Conservation (phyloP, 306 rosid genomes). For the Glycine soja region DNA sequence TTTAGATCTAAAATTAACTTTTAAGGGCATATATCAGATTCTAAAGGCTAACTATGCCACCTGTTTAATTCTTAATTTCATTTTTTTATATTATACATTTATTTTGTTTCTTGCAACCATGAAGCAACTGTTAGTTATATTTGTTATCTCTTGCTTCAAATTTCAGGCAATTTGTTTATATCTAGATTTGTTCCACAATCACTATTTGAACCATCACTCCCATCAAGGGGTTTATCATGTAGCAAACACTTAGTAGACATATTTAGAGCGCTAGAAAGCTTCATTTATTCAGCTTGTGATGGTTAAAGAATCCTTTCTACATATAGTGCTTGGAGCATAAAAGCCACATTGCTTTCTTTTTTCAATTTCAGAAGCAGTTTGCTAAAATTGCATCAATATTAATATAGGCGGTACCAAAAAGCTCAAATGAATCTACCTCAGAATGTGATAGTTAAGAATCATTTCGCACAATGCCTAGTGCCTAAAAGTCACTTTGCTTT, state of each 20-base stretch:
- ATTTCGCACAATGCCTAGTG: no score
- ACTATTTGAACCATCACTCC: slow-evolving; percentile 6
- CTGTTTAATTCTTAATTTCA: not conserved
- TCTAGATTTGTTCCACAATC: slow-evolving; percentile 7
- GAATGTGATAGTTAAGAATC: no score
- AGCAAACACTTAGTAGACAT: slow-evolving; percentile 5
- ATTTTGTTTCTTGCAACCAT: slow-evolving; percentile 3
- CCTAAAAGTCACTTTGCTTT: no score
- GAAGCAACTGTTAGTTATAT: slow-evolving; percentile 16
- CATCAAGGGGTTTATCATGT: not conserved
- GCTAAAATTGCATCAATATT: not conserved
- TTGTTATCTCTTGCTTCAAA: slow-evolving; percentile 5
- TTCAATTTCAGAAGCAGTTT: no score
- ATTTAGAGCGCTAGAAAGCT: not conserved
- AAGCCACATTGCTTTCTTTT: slow-evolving; percentile 18
- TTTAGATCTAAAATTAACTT: not conserved
- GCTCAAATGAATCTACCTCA: slow-evolving; percentile 6
- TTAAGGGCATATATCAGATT: not conserved
- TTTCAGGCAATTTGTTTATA: not conserved
- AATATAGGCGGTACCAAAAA: slow-evolving; percentile 5
- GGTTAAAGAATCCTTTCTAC: not conserved
- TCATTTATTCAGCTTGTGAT: slow-evolving; percentile 18
- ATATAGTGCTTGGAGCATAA: not conserved
- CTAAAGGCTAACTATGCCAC: not conserved
- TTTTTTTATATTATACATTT: not conserved